Conservation (phyloP, 148 eudicot species). For the Simmondsia chinensis region DNA sequence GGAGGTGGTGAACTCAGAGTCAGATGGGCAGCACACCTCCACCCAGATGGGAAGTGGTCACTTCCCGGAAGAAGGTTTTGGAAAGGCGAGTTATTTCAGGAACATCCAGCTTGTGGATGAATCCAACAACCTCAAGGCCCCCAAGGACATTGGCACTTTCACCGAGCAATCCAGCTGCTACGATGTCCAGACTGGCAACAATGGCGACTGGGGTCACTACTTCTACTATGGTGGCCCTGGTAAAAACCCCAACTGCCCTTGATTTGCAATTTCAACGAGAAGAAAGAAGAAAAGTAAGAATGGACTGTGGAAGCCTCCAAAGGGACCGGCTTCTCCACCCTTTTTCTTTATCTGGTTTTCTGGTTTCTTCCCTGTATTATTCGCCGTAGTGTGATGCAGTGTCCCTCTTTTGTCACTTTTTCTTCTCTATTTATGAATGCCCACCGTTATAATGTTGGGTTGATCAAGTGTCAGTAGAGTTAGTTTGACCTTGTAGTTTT, state of each 20-base stretch:
- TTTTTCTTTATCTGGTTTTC: not conserved
- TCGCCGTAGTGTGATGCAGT: too few relatives aligned
- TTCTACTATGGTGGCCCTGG: constrained; percentile 98
- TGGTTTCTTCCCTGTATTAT: too few relatives aligned
- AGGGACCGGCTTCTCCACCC: constrained; percentile 17
- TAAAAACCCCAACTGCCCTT: constrained; percentile 64
- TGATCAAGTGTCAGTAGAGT: too few relatives aligned
- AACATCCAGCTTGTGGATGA: constrained; percentile 86
- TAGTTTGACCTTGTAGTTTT: too few relatives aligned
- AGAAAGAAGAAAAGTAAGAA: not conserved
- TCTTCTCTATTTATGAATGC: constrained; percentile 10
- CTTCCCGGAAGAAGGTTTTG: constrained; percentile 94
- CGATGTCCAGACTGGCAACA: constrained; percentile 77
- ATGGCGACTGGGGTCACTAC: constrained; percentile 88
- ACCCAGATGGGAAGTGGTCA: constrained; percentile 97
- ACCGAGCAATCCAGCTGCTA: constrained; percentile 91
- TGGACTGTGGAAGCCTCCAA: not conserved
- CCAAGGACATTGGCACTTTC: constrained; percentile 81
- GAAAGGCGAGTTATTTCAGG: constrained; percentile 88
- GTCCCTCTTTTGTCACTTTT: not conserved
- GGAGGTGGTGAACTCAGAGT: constrained; percentile 80
- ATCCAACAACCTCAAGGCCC: constrained; percentile 86
- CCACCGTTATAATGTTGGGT: too few relatives aligned
- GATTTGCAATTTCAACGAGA: constrained; percentile 7
- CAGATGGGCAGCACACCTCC: constrained; percentile 81